These are phyloP conservation scores for Trichophyton verrucosum DNA, from an alignment of 2,329 filamentous ascomycete species.

Conservation along the genomic window DNA sequence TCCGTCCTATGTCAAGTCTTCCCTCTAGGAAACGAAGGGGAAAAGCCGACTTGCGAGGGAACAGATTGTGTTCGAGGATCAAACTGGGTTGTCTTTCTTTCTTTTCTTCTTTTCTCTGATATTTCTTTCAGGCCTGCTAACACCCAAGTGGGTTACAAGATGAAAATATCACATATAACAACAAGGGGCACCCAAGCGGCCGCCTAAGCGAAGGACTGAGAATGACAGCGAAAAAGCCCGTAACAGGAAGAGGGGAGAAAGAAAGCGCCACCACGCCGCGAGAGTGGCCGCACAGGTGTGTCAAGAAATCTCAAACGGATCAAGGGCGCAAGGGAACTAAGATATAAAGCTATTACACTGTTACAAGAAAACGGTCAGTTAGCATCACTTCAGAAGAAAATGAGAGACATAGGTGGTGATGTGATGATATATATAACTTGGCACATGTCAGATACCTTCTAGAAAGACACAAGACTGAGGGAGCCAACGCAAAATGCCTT, in stretches of 20 bases:
- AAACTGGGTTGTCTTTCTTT: conserved; percentile 2
- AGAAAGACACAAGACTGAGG: not conserved
- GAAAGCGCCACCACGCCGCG: not conserved
- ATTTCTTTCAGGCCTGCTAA: not conserved
- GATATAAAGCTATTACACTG: not conserved
- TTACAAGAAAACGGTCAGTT: not conserved
- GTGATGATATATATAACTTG: not conserved
- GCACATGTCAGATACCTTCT: not conserved
- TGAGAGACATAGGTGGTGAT: not conserved
- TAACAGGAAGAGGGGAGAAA: not conserved
- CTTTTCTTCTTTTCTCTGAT: not conserved
- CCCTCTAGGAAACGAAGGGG: not conserved
- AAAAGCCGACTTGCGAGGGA: not conserved
- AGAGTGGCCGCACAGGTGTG: not conserved
- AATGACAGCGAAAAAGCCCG: not conserved
- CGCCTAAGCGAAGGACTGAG: not conserved
- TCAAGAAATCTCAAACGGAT: not conserved
- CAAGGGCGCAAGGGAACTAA: not conserved
- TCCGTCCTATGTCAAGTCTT: not conserved
- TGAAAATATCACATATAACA: conserved; percentile 4
- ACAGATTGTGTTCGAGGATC: conserved; percentile 2
- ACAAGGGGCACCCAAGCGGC: not conserved
- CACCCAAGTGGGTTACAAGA: conserved; percentile 3
- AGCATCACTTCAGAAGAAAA: not conserved
- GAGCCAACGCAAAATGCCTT: not conserved